Conservation (phyloP, 2,329 filamentous ascomycete genomes). For the Fusarium haematococcum region DNA sequence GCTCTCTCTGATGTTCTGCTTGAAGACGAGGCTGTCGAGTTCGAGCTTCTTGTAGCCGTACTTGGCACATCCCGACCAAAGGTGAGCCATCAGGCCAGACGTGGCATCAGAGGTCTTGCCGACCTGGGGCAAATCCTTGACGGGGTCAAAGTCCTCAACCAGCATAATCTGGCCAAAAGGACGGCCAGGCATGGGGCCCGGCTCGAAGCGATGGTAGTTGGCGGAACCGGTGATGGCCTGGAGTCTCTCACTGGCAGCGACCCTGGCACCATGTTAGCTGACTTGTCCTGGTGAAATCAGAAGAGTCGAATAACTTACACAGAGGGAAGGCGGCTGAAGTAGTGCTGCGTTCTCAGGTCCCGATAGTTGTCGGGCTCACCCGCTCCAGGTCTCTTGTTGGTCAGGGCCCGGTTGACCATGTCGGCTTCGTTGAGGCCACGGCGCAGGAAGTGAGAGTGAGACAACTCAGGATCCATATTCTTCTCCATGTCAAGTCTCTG, state of each 20-base stretch:
- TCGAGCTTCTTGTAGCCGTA: conserved; percentile 41
- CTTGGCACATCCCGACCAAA: conserved; percentile 29
- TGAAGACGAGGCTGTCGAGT: conserved; percentile 38
- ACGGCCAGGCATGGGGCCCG: neutral
- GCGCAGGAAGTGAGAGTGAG: neutral
- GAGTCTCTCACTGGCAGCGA: conserved; percentile 25
- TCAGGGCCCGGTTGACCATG: conserved; percentile 11
- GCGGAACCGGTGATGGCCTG: conserved; percentile 26
- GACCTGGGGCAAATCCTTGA: neutral
- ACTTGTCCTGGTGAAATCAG: neutral
- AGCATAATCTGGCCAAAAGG: conserved; percentile 9
- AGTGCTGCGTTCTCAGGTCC: conserved; percentile 8
- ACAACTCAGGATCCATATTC: conserved; percentile 15
- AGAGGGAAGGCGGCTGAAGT: neutral
- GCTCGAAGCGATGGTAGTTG: conserved; percentile 20
- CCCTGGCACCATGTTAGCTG: conserved; percentile 16
- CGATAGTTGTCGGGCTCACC: neutral
- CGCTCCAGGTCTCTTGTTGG: conserved; percentile 1
- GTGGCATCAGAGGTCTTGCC: neutral
- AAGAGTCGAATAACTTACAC: conserved; percentile 10
- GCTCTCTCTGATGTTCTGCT: conserved; percentile 3
- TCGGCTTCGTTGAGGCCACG: neutral
- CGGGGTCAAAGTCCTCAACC: neutral
- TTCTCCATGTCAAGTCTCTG: conserved; percentile 1
- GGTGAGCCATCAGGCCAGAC: conserved; percentile 16